phyloP scores from a whole-genome alignment of 169 alveolate genomes.

The Plasmodium malariae region DNA sequence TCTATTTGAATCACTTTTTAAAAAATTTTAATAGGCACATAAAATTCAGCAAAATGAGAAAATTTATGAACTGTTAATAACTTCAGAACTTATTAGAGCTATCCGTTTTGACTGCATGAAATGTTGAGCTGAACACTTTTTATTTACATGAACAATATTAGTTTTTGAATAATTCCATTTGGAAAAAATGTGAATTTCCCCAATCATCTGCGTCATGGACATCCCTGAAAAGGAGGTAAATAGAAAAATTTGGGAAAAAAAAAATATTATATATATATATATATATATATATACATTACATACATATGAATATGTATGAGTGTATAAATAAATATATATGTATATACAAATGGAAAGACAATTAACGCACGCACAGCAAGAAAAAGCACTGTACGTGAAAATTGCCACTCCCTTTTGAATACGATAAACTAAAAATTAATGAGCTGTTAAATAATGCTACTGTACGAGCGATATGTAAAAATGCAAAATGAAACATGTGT shows the following conservation, averaged over 20 bases:
- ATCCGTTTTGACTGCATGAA: neutral
- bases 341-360: no score
- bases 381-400: no score
- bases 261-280: neutral
- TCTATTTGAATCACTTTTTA: slow-evolving; percentile 51
- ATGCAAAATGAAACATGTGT: no score
- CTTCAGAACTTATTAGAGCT: slow-evolving; percentile 34
- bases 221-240: slow-evolving; percentile 9
- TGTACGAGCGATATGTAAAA: no score
- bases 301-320: neutral
- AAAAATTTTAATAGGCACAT: slow-evolving; percentile 55
- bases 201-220: slow-evolving; percentile 12
- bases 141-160: slow-evolving; percentile 9
- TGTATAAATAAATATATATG: no score
- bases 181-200: slow-evolving; percentile 18
- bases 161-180: slow-evolving; percentile 38
- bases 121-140: slow-evolving; percentile 3
- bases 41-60: slow-evolving; percentile 59
- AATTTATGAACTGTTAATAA: slow-evolving; percentile 53
- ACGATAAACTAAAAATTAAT: no score
- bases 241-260: neutral
- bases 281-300: no score
- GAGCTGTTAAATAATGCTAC: no score
- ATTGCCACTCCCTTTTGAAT: no score
- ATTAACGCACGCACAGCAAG: neutral